phyloP scores from a whole-genome alignment of 2,329 filamentous ascomycete species.

The Fusarium sublunatum region DNA sequence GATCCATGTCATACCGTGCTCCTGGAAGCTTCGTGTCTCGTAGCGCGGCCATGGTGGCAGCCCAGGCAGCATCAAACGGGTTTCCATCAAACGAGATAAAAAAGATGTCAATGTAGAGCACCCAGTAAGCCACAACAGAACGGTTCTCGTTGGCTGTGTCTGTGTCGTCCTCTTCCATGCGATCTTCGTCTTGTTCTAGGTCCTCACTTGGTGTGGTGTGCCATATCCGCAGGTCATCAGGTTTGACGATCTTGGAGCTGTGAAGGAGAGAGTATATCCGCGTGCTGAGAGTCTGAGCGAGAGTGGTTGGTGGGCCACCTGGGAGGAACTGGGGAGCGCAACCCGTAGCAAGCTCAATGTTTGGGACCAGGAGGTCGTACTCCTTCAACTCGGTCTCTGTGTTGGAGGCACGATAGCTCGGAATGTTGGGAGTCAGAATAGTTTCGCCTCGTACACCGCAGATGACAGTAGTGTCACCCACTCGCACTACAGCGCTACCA shows the following conservation, averaged over 20 bases:
- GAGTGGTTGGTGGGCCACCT: slow-evolving; percentile 79
- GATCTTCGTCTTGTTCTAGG: slow-evolving; percentile 58
- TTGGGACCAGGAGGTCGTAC: slow-evolving; percentile 86
- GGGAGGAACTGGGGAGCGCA: slow-evolving; percentile 88
- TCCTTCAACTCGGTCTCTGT: slow-evolving; percentile 63
- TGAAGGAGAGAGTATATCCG: slow-evolving; percentile 82
- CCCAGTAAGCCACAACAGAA: slow-evolving; percentile 88
- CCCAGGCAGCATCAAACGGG: slow-evolving; percentile 91
- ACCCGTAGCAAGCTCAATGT: slow-evolving; percentile 91
- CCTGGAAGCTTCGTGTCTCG: slow-evolving; percentile 79
- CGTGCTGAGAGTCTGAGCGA: slow-evolving; percentile 88
- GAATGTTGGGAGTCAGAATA: slow-evolving; percentile 78
- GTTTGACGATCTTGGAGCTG: slow-evolving; percentile 72
- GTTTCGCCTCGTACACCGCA: slow-evolving; percentile 92
- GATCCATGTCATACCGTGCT: slow-evolving; percentile 86
- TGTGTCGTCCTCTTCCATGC: slow-evolving; percentile 53
- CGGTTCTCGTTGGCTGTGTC: slow-evolving; percentile 52
- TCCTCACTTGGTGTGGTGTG: slow-evolving; percentile 65
- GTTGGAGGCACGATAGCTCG: slow-evolving; percentile 66
- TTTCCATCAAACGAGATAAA: slow-evolving; percentile 95
- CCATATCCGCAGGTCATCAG: slow-evolving; percentile 78
- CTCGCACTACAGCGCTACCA: slow-evolving; percentile 87
- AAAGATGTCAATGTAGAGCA: slow-evolving; percentile 93
- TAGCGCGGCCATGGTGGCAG: slow-evolving; percentile 83
- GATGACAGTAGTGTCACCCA: slow-evolving; percentile 93